phyloP scores from a whole-genome alignment of 176 grass and related monocot genomes.

The Aegilops speltoides region DNA sequence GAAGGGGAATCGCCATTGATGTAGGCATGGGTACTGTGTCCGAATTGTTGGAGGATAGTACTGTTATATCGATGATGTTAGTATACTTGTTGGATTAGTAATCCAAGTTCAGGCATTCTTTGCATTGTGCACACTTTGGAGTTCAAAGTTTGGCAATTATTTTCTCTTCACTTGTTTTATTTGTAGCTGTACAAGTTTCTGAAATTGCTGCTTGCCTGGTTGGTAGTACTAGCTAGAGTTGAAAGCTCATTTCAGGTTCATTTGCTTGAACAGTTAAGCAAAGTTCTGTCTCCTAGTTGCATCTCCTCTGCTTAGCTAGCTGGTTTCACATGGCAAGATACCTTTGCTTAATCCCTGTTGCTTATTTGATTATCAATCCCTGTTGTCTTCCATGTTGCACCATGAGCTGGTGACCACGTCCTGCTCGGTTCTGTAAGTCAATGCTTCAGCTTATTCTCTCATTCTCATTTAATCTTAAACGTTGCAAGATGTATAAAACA shows the following conservation, averaged over 20 bases:
- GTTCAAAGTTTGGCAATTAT: neutral
- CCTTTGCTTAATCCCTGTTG: neutral
- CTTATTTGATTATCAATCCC: neutral
- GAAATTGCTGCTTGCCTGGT: neutral
- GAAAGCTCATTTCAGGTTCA: no score
- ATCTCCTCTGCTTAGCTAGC: neutral
- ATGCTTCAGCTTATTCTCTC: neutral
- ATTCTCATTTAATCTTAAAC: neutral
- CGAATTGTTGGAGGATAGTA: neutral
- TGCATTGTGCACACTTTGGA: neutral
- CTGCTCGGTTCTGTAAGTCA: neutral
- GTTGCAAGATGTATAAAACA: no score
- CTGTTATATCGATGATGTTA: conserved; percentile 23
- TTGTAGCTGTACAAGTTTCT: neutral
- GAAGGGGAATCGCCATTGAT: neutral
- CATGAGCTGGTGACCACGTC: neutral
- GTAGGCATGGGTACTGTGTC: conserved; percentile 6
- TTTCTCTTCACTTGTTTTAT: neutral
- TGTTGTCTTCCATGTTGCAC: conserved; percentile 9
- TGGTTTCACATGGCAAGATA: neutral
- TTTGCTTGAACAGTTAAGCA: neutral
- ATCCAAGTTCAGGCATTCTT: neutral
- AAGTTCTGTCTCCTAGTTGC: no score
- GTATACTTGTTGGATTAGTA: conserved; percentile 7
- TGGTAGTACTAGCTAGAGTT: no score